Evolutionary conservation across 2,329 filamentous ascomycete genomes (phyloP).

Genomic region (Didymella glomerata): DNA sequence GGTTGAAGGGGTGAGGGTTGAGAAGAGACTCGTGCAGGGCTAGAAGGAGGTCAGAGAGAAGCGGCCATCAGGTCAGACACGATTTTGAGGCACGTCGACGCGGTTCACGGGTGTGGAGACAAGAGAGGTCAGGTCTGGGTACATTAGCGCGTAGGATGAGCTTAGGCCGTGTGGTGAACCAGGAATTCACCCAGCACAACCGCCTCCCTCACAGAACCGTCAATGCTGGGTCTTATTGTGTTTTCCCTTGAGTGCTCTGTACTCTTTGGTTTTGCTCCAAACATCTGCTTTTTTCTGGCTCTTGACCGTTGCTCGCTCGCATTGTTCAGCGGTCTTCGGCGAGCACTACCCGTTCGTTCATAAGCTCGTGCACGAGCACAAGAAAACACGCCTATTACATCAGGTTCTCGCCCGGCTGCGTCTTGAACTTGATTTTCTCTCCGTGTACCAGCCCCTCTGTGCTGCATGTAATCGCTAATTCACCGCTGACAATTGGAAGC

Average conservation of each 20-base stretch:
- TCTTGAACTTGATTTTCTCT: slow-evolving; percentile 40
- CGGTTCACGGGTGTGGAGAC: slow-evolving; percentile 41
- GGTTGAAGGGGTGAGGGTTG: slow-evolving; percentile 26
- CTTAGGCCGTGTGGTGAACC: slow-evolving; percentile 35
- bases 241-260: not conserved
- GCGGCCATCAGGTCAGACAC: slow-evolving; percentile 50
- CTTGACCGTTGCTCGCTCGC: slow-evolving; percentile 3
- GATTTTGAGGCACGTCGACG: slow-evolving; percentile 41
- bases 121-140: slow-evolving; percentile 26
- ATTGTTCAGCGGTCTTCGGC: slow-evolving; percentile 24
- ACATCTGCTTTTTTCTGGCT: not conserved
- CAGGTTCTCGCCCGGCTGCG: slow-evolving; percentile 41
- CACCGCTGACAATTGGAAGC: slow-evolving; percentile 36
- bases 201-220: slow-evolving; percentile 23
- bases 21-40: slow-evolving; percentile 24
- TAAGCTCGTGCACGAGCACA: slow-evolving; percentile 43
- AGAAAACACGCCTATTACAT: slow-evolving; percentile 36
- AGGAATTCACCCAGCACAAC: slow-evolving; percentile 30
- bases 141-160: slow-evolving; percentile 33
- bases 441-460: slow-evolving; percentile 48
- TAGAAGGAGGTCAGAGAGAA: slow-evolving; percentile 38
- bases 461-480: slow-evolving; percentile 37
- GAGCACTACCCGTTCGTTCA: slow-evolving; percentile 27
- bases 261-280: not conserved
- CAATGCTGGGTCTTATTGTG: slow-evolving; percentile 7